phyloP scores from a whole-genome alignment of 805 yeast genomes.

The Metschnikowia matae region DNA sequence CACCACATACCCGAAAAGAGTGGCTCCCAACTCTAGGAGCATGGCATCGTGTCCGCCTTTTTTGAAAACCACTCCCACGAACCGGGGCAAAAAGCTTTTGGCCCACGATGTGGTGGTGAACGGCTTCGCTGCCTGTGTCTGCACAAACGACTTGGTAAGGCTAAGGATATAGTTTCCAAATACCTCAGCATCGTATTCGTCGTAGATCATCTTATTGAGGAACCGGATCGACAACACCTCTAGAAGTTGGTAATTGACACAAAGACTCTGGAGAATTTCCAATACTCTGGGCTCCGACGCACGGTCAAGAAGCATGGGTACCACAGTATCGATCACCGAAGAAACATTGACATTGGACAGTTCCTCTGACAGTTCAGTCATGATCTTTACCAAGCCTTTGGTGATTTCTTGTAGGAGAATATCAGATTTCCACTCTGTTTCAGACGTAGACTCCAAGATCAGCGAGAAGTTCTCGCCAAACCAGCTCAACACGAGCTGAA shows the following conservation, averaged over 20 bases:
- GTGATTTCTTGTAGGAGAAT: conserved; percentile 52
- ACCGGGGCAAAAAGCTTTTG: conserved; percentile 40
- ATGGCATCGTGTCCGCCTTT: conserved; percentile 16
- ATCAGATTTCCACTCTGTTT: conserved; percentile 33
- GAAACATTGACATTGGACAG: conserved; percentile 22
- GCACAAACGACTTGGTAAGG: conserved; percentile 20
- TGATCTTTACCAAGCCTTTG: conserved; percentile 49
- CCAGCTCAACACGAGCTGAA: conserved; percentile 58
- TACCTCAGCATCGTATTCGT: conserved; percentile 8
- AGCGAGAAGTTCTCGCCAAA: conserved; percentile 52
- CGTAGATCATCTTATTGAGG: conserved; percentile 34
- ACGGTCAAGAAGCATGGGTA: conserved; percentile 27
- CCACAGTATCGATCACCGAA: conserved; percentile 38
- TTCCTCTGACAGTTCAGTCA: conserved; percentile 21
- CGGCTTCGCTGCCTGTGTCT: conserved; percentile 27
- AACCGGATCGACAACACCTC: conserved; percentile 44
- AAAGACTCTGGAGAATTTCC: conserved; percentile 25
- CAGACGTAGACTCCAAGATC: conserved; percentile 32
- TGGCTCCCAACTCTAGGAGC: conserved; percentile 37
- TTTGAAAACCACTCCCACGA: conserved; percentile 21
- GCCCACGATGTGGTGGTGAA: conserved; percentile 42
- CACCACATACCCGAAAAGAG: conserved; percentile 39
- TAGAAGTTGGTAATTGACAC: conserved; percentile 40
- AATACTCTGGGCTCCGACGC: conserved; percentile 28
- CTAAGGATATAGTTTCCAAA: conserved; percentile 16